phyloP scores from a whole-genome alignment of 805 yeast genomes.

The Priceomyces carsonii region DNA sequence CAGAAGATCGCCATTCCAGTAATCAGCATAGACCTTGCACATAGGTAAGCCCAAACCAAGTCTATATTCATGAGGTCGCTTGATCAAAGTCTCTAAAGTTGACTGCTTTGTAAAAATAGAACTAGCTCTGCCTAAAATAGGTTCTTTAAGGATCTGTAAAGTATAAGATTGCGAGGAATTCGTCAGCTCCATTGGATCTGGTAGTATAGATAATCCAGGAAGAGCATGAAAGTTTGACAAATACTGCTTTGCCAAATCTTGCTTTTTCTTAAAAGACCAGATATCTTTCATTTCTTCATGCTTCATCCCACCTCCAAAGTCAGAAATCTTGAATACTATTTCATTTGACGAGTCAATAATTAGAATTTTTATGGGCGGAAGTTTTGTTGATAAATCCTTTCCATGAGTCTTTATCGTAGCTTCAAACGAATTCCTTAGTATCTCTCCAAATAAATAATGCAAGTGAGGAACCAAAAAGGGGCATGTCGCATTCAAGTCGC shows the following conservation, averaged over 20 bases:
- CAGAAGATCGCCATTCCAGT: constrained; percentile 91
- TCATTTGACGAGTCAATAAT: constrained; percentile 66
- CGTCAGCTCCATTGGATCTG: constrained; percentile 42
- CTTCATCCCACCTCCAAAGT: constrained; percentile 86
- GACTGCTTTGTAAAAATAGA: constrained; percentile 37
- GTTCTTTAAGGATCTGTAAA: constrained; percentile 28
- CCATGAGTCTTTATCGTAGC: constrained; percentile 60
- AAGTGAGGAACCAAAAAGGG: constrained; percentile 86
- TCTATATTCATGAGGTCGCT: constrained; percentile 72
- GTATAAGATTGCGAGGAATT: constrained; percentile 27
- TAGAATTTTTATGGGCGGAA: constrained; percentile 78
- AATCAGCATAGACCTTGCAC: constrained; percentile 91
- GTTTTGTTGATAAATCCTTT: constrained; percentile 28
- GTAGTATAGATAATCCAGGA: constrained; percentile 57
- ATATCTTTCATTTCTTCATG: constrained; percentile 58
- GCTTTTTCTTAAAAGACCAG: constrained; percentile 86
- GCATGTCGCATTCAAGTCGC: constrained; percentile 64
- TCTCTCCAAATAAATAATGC: constrained; percentile 84
- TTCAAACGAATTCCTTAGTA: constrained; percentile 80
- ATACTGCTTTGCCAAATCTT: constrained; percentile 58
- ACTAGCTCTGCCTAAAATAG: constrained; percentile 39
- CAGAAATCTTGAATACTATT: constrained; percentile 77
- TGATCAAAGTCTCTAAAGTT: constrained; percentile 63
- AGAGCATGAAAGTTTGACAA: constrained; percentile 66
- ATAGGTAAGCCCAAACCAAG: constrained; percentile 90